phyloP scores from a whole-genome alignment of 768 basidiomycete species.

The Rhodotorula diobovata region DNA sequence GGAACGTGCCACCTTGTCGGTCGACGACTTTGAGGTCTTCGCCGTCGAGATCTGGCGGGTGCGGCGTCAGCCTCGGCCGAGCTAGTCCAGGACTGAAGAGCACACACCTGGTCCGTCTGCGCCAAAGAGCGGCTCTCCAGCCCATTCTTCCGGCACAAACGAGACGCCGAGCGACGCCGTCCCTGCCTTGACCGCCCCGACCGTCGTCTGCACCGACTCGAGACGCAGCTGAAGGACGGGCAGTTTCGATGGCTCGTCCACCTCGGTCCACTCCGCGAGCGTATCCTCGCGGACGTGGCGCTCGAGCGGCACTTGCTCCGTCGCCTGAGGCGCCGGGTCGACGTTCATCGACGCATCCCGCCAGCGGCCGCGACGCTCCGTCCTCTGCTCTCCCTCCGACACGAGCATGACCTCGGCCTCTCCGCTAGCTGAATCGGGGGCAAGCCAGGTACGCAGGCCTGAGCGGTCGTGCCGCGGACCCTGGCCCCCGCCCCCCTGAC shows the following conservation, averaged over 20 bases:
- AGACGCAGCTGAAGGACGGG: constrained; percentile 3
- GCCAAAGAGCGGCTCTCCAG: constrained; percentile 10
- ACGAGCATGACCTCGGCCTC: no score
- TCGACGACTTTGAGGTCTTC: constrained; percentile 20
- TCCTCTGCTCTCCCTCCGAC: not conserved
- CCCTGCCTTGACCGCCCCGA: not conserved
- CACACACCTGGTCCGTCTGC: constrained; percentile 1
- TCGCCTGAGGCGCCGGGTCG: not conserved
- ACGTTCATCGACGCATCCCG: constrained; percentile 9
- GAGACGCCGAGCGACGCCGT: not conserved
- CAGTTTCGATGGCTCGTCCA: constrained; percentile 1
- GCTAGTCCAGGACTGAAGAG: not conserved
- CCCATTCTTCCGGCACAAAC: not conserved
- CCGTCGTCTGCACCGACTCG: constrained; percentile 14
- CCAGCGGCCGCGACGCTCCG: constrained; percentile 3
- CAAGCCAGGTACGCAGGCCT: not conserved
- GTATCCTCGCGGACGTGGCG: constrained; percentile 3
- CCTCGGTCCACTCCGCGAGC: constrained; percentile 18
- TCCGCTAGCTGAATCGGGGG: not conserved
- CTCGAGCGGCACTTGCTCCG: not conserved
- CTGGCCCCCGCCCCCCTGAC: not conserved
- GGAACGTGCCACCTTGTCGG: constrained; percentile 30
- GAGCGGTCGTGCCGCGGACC: not conserved
- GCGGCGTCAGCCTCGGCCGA: no score
- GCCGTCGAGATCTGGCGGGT: not conserved